Conservation (phyloP, 306 rosid species). For the Prunus kanzakura region DNA sequence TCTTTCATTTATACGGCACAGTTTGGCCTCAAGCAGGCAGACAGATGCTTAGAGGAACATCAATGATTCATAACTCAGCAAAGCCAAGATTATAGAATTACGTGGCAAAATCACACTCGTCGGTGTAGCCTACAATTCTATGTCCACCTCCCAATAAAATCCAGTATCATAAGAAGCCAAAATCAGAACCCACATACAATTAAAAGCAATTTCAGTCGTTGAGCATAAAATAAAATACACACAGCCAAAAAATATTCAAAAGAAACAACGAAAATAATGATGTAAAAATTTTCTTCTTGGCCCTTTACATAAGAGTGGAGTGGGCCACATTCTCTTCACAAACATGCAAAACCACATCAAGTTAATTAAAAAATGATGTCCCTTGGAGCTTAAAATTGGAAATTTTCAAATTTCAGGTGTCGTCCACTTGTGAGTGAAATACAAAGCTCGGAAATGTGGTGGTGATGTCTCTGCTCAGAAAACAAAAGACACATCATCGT, state of each 20-base stretch:
- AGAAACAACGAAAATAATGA: conserved; percentile 11
- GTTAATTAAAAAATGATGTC: conserved; percentile 15
- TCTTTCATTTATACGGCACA: too few species aligned
- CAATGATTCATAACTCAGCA: too few species aligned
- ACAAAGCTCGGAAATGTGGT: conserved; percentile 95
- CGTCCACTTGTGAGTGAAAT: conserved; percentile 89
- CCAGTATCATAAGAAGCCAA: background rate
- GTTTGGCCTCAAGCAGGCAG: too few species aligned
- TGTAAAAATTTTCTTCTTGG: conserved; percentile 18
- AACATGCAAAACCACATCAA: conserved; percentile 23
- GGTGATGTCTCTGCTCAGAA: conserved; percentile 80
- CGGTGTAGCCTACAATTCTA: background rate
- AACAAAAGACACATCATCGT: background rate
- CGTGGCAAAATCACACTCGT: background rate
- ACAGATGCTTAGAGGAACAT: too few species aligned
- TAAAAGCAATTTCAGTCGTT: conserved; percentile 11
- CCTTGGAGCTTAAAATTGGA: background rate
- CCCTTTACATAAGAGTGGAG: conserved; percentile 12
- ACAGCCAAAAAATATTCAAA: conserved; percentile 33
- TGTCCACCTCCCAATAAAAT: background rate
- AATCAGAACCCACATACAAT: conserved; percentile 12
- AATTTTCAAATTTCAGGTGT: conserved; percentile 42
- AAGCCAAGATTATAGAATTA: background rate
- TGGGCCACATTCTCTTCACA: conserved; percentile 17
- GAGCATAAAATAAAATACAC: conserved; percentile 17